A percentile compares a stretch with the other conserved stretches of the same genome.
phyloP scores from a whole-genome alignment of 2,329 filamentous ascomycete species.

The Aspergillus arachidicola region DNA sequence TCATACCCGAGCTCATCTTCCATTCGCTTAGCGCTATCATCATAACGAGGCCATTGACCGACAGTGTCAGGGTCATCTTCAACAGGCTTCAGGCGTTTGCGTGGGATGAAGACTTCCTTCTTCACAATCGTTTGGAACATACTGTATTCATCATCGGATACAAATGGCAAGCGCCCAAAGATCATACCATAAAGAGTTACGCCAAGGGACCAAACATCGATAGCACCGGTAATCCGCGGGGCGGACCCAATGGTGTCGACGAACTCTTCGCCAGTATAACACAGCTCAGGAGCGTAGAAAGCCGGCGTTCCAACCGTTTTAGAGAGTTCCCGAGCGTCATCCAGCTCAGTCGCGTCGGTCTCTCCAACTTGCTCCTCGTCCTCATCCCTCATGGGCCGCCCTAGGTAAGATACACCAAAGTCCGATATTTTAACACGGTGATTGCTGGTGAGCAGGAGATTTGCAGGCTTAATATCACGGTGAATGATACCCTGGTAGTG shows the following conservation, averaged over 20 bases:
- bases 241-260: conserved; percentile 54
- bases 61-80: conserved; percentile 50
- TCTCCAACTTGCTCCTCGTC: conserved; percentile 78
- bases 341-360: conserved; percentile 81
- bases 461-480: conserved; percentile 85
- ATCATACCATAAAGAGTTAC: conserved; percentile 96
- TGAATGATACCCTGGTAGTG: conserved; percentile 85
- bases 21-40: conserved; percentile 69
- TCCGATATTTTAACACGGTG: conserved; percentile 96
- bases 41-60: conserved; percentile 52
- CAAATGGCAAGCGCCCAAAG: conserved; percentile 89
- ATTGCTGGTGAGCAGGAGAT: conserved; percentile 82
- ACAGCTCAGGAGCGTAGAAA: conserved; percentile 96
- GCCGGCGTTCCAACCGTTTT: conserved; percentile 97
- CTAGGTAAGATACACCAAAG: conserved; percentile 97
- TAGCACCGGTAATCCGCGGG: conserved; percentile 84
- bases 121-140: conserved; percentile 92
- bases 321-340: conserved; percentile 92
- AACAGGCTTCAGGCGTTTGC: conserved; percentile 75
- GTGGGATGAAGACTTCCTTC: conserved; percentile 87
- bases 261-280: conserved; percentile 76
- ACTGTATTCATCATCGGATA: conserved; percentile 86
- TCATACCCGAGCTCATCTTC: conserved; percentile 83
- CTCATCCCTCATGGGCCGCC: conserved; percentile 79
- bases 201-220: conserved; percentile 96